phyloP scores from a whole-genome alignment of 495 filamentous ascomycete genomes.

The Aspergillus heteromorphus region DNA sequence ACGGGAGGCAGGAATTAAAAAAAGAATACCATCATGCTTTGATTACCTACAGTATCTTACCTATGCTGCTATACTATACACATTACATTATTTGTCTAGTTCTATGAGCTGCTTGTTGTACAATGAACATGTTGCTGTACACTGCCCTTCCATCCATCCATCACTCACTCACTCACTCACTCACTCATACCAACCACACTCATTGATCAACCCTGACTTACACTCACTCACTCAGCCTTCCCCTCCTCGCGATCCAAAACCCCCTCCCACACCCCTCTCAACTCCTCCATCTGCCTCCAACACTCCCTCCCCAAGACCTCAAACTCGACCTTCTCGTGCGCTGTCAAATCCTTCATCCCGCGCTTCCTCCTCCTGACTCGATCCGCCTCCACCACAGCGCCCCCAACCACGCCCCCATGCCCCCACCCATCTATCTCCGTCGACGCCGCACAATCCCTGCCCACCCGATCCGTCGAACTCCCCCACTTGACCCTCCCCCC shows the following conservation, averaged over 20 bases:
- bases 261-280: constrained; percentile 73
- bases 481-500: constrained; percentile 82
- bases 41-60: neutral
- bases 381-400: constrained; percentile 39
- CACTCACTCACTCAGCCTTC: neutral
- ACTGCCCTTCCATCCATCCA: neutral
- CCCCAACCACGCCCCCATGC: constrained; percentile 61
- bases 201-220: too few species aligned
- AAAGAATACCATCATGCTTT: constrained; percentile 8
- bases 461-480: constrained; percentile 53
- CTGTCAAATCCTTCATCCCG: constrained; percentile 52
- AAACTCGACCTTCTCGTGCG: constrained; percentile 63
- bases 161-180: neutral
- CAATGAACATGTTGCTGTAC: neutral
- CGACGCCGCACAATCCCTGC: constrained; percentile 53
- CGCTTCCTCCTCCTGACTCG: constrained; percentile 48
- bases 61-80: neutral
- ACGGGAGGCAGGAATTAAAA: constrained; percentile 16
- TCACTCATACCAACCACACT: neutral
- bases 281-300: constrained; percentile 81
- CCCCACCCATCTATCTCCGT: constrained; percentile 88
- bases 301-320: constrained; percentile 65
- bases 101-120: too few species aligned
- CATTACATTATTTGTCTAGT: neutral
- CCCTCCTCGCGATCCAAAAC: constrained; percentile 43